Evolutionary conservation across 371 early-diverging fungal species (phyloP).

Genomic region (Capniomyces stellatus): DNA sequence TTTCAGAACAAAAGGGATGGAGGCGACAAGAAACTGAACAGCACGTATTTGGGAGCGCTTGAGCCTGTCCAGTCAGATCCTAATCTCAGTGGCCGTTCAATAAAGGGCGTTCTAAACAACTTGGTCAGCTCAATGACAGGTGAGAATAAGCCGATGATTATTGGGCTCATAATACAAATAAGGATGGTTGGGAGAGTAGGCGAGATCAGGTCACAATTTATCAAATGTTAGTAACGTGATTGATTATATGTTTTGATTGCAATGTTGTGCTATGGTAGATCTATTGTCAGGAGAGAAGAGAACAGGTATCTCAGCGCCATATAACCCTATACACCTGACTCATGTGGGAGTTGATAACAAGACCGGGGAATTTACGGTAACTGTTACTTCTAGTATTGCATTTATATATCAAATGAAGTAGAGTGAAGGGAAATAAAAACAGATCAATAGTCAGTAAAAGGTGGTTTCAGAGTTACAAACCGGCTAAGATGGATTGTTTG

Average conservation of each 20-base stretch:
- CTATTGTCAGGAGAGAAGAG: conserved; percentile 29
- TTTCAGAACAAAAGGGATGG: conserved; percentile 13
- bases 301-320: conserved; percentile 85
- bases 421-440: no score
- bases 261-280: no score
- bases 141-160: no score
- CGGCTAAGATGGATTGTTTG: no score
- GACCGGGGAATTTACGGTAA: conserved; percentile 80
- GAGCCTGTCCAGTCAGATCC: conserved; percentile 22
- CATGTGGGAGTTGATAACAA: conserved; percentile 83
- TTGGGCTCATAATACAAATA: no score
- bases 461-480: conserved; percentile 15
- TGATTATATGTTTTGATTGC: not conserved
- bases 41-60: conserved; percentile 24
- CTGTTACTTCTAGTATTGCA: not conserved
- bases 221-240: not conserved
- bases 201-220: not conserved
- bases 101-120: conserved; percentile 22
- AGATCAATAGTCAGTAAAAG: not conserved
- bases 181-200: no score
- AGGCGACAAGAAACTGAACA: conserved; percentile 18
- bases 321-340: conserved; percentile 88
- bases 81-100: conserved; percentile 3
- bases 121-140: conserved; percentile 25
- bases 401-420: not conserved